phyloP scores from a whole-genome alignment of 225 moss, liverwort and hornwort species.

The Neckera pumila region DNA sequence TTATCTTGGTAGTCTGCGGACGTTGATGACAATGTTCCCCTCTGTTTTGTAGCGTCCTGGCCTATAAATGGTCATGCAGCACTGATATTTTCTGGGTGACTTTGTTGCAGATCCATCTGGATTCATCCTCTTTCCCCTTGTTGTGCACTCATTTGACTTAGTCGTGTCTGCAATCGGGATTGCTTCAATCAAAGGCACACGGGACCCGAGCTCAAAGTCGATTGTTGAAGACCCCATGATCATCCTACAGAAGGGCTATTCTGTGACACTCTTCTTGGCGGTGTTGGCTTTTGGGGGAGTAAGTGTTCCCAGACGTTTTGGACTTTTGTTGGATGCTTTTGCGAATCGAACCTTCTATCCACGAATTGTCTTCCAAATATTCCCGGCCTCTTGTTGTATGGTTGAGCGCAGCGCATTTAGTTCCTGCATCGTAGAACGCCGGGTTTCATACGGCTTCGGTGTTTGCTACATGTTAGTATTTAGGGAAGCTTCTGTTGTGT shows the following conservation, averaged over 20 bases:
- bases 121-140: slow-evolving; percentile 95
- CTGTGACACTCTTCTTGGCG: slow-evolving; percentile 79
- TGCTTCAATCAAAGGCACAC: slow-evolving; percentile 81
- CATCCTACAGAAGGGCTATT: slow-evolving; percentile 92
- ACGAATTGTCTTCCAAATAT: neutral
- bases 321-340: neutral
- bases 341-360: neutral
- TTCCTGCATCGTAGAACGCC: neutral
- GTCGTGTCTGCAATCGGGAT: slow-evolving; percentile 93
- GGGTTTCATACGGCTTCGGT: neutral
- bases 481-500: neutral
- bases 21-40: neutral
- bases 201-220: slow-evolving; percentile 73
- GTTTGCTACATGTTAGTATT: neutral
- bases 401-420: neutral
- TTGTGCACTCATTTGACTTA: slow-evolving; percentile 95
- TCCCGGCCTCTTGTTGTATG: neutral
- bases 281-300: slow-evolving; percentile 88
- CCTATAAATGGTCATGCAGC: neutral
- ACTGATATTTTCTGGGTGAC: neutral
- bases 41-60: neutral
- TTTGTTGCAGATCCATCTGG: slow-evolving; percentile 79
- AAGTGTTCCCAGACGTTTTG: slow-evolving; percentile 18
- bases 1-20: neutral
- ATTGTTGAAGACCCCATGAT: slow-evolving; percentile 90